phyloP scores from a whole-genome alignment of 495 filamentous ascomycete genomes.

The Stereocaulon alpinum region DNA sequence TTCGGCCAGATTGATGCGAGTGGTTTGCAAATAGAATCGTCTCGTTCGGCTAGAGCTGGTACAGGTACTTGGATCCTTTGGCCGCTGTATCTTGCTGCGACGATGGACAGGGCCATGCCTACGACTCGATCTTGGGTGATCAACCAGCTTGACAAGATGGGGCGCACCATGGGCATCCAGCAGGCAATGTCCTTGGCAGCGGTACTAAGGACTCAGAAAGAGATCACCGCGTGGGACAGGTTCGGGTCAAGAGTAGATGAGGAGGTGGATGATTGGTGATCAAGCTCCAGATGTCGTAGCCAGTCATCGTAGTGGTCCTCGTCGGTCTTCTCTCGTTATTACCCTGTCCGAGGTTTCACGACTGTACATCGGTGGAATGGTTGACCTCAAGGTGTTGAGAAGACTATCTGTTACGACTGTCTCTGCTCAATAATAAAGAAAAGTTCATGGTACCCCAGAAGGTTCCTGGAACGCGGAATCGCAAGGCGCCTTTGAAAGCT shows the following conservation, averaged over 20 bases:
- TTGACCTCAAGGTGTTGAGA: too few relatives aligned
- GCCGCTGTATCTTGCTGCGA: conserved; percentile 37
- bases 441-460: too few relatives aligned
- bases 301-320: not conserved
- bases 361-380: too few relatives aligned
- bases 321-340: too few relatives aligned
- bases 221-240: conserved; percentile 11
- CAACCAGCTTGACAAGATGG: conserved; percentile 33
- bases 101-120: conserved; percentile 28
- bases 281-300: not conserved
- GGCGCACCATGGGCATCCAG: conserved; percentile 37
- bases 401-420: too few relatives aligned
- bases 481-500: too few relatives aligned
- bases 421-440: too few relatives aligned
- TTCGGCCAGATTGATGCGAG: not conserved
- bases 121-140: conserved; percentile 36
- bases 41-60: not conserved
- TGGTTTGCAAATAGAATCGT: not conserved
- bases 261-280: conserved; percentile 9
- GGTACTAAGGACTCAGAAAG: conserved; percentile 7
- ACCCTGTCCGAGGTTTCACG: too few relatives aligned
- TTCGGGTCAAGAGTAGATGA: conserved; percentile 5
- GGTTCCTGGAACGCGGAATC: too few relatives aligned
- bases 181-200: conserved; percentile 36
- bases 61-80: conserved; percentile 30